Conservation (phyloP, 768 basidiomycete species). For the Xanthoconium purpureum region DNA sequence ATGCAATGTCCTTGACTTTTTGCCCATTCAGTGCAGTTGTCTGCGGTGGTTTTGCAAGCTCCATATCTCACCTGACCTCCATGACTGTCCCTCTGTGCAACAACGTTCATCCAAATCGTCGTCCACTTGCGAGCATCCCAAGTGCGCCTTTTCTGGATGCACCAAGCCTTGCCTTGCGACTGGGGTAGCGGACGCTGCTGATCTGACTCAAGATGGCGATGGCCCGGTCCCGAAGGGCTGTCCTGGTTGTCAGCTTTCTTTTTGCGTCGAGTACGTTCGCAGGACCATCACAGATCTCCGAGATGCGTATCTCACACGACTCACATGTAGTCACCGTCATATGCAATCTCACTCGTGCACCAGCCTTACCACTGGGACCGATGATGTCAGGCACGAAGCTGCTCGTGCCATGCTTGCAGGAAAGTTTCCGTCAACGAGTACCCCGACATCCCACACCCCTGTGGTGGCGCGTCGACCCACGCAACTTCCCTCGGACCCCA, state of each 20-base stretch:
- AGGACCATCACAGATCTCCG: neutral
- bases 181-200: conserved; percentile 27
- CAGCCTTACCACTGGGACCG: conserved; percentile 11
- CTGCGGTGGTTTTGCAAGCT: conserved; percentile 55
- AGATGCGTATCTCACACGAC: conserved; percentile 7
- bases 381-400: conserved; percentile 38
- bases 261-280: conserved; percentile 58
- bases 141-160: conserved; percentile 53
- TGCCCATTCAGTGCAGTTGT: conserved; percentile 74
- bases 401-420: conserved; percentile 55
- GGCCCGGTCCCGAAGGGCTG: conserved; percentile 38
- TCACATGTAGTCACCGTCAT: conserved; percentile 57
- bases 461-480: conserved; percentile 23
- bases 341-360: conserved; percentile 58
- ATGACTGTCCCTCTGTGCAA: conserved; percentile 44
- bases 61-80: conserved; percentile 60
- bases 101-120: neutral
- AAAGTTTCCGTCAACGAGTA: conserved; percentile 38
- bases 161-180: conserved; percentile 52
- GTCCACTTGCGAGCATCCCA: conserved; percentile 33
- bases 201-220: neutral
- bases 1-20: conserved; percentile 68
- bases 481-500: conserved; percentile 47
- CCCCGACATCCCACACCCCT: conserved; percentile 23
- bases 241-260: conserved; percentile 49